Percentiles rank a stretch among this genome's conserved stretches.
Conservation (phyloP, 257 asterid genomes). For the Plantago elongata region DNA sequence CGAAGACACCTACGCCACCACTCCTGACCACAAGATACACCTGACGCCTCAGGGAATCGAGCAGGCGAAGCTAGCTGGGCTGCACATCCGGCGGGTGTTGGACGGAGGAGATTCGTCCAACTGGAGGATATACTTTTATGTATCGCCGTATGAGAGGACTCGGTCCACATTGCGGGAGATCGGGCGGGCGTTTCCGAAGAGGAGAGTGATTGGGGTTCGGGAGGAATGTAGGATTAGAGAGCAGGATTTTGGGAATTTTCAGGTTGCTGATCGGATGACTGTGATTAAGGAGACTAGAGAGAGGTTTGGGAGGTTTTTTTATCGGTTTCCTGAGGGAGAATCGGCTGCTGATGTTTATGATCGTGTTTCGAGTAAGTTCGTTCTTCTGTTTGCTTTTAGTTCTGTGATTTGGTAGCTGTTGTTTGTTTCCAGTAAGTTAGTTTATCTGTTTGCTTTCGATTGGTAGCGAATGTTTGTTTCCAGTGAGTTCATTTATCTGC, state of each 20-base stretch:
- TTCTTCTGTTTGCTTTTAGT: not conserved
- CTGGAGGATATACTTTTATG: slow-evolving; percentile 80
- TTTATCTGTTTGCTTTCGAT: too few relatives aligned
- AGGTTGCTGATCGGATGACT: slow-evolving; percentile 79
- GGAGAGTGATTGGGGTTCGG: slow-evolving; percentile 62
- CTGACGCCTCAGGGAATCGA: slow-evolving; percentile 53
- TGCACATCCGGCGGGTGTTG: slow-evolving; percentile 45
- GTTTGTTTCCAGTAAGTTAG: too few relatives aligned
- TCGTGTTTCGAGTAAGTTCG: slow-evolving; percentile 72
- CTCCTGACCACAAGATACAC: slow-evolving; percentile 79
- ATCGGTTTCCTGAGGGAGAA: slow-evolving; percentile 91
- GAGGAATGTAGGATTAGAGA: slow-evolving; percentile 91
- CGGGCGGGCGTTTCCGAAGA: slow-evolving; percentile 62
- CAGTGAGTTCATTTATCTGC: too few relatives aligned
- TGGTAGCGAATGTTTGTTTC: too few relatives aligned
- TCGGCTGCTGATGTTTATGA: slow-evolving; percentile 92
- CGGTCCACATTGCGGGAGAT: slow-evolving; percentile 80
- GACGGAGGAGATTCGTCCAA: slow-evolving; percentile 37
- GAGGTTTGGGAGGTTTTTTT: slow-evolving; percentile 81
- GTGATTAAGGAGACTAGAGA: slow-evolving; percentile 75
- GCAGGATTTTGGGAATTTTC: slow-evolving; percentile 97
- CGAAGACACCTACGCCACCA: slow-evolving; percentile 54
- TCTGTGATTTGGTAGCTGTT: not conserved
- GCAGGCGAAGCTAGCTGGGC: slow-evolving; percentile 63
- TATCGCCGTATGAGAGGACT: slow-evolving; percentile 78